These are phyloP conservation scores for Lyophyllum semitale DNA, from an alignment of 768 basidiomycete genomes.

Conservation along the genomic window DNA sequence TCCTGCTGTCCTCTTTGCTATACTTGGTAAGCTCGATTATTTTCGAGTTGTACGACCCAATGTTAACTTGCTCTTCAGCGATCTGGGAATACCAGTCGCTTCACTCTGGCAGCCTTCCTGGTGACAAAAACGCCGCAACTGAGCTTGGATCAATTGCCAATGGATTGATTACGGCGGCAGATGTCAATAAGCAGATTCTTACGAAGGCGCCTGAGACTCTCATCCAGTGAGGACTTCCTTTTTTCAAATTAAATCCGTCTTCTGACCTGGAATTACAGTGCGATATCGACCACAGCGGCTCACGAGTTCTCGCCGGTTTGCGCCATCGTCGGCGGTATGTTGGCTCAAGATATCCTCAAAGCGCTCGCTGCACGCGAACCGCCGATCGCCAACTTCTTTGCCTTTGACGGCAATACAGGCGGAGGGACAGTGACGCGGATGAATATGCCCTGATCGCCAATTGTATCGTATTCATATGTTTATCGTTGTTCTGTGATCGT, in stretches of 20 bases:
- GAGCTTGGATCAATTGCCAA: slow-evolving; percentile 71
- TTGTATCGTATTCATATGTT: slow-evolving; percentile 10
- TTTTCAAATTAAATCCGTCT: slow-evolving; percentile 5
- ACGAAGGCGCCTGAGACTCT: slow-evolving; percentile 56
- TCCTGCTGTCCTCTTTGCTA: slow-evolving; percentile 67
- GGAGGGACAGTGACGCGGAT: slow-evolving; percentile 67
- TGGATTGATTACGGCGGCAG: slow-evolving; percentile 56
- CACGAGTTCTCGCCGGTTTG: slow-evolving; percentile 93
- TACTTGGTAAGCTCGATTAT: slow-evolving; percentile 57
- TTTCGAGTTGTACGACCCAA: neutral
- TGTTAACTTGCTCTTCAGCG: slow-evolving; percentile 42
- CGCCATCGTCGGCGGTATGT: slow-evolving; percentile 92
- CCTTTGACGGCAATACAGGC: slow-evolving; percentile 84
- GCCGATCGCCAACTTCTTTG: slow-evolving; percentile 90
- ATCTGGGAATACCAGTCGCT: slow-evolving; percentile 79
- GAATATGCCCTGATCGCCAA: slow-evolving; percentile 42
- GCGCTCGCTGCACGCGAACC: slow-evolving; percentile 87
- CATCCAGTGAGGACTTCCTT: slow-evolving; percentile 54
- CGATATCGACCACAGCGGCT: slow-evolving; percentile 65
- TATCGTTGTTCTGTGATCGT: neutral
- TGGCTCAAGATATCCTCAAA: slow-evolving; percentile 94
- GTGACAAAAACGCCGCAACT: slow-evolving; percentile 41
- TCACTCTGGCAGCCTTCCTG: slow-evolving; percentile 61
- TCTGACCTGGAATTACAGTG: slow-evolving; percentile 40
- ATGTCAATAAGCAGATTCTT: slow-evolving; percentile 72